Conservation (phyloP, 2,329 filamentous ascomycete species). For the Alternaria solani region DNA sequence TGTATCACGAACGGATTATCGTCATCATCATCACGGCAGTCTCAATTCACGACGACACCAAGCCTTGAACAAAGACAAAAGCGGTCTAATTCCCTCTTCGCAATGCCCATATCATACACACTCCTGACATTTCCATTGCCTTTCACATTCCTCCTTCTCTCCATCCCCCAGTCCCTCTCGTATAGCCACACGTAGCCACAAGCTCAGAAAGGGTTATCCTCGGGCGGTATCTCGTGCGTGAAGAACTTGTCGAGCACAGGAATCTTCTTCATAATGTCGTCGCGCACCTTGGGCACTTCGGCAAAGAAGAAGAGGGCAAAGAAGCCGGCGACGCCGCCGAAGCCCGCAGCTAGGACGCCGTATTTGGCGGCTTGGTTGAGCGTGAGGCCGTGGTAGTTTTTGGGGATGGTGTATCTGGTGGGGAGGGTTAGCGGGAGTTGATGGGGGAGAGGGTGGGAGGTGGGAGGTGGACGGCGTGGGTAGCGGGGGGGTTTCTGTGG, state of each 20-base stretch:
- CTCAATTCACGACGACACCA: too few species aligned
- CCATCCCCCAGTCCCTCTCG: too few species aligned
- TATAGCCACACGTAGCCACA: background rate
- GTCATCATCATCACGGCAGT: background rate
- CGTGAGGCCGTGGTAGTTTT: constrained; percentile 61
- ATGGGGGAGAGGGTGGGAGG: background rate
- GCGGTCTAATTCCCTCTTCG: background rate
- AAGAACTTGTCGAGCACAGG: constrained; percentile 67
- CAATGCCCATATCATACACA: constrained; percentile 15
- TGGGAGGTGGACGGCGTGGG: background rate
- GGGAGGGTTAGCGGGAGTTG: constrained; percentile 24
- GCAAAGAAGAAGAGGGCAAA: constrained; percentile 71
- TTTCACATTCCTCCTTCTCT: background rate
- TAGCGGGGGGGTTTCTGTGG: background rate
- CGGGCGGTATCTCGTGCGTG: constrained; percentile 65
- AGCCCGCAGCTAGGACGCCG: constrained; percentile 59
- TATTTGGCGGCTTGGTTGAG: constrained; percentile 51
- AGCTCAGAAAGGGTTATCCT: constrained; percentile 67
- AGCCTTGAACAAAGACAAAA: background rate
- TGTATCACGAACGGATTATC: background rate
- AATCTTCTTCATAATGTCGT: constrained; percentile 68
- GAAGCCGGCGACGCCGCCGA: constrained; percentile 65
- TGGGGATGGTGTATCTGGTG: constrained; percentile 59
- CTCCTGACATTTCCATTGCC: constrained; percentile 7
- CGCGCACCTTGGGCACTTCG: constrained; percentile 68